Conservation (phyloP, 2,329 filamentous ascomycete species). For the Capronia epimyces region DNA sequence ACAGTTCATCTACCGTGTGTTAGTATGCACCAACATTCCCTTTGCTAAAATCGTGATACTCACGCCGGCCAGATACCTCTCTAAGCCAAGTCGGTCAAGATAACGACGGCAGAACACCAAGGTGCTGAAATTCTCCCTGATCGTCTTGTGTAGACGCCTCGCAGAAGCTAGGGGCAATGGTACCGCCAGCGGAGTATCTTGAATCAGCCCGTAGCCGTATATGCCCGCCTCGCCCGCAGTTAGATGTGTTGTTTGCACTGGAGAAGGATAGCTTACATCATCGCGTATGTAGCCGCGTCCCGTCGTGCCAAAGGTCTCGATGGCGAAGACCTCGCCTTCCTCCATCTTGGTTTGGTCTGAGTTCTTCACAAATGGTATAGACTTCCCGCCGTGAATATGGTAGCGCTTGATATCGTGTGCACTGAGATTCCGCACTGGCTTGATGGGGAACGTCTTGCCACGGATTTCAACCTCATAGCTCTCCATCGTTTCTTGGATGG, state of each 20-base stretch:
- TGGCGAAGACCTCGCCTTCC: conserved; percentile 54
- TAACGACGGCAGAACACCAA: conserved; percentile 59
- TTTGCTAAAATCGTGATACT: conserved; percentile 25
- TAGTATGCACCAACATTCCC: conserved; percentile 16
- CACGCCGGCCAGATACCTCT: conserved; percentile 56
- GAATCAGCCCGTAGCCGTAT: conserved; percentile 49
- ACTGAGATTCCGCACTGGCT: conserved; percentile 51
- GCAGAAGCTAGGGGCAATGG: conserved; percentile 48
- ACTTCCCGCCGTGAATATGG: conserved; percentile 53
- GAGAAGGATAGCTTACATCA: conserved; percentile 36
- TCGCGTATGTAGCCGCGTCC: conserved; percentile 47
- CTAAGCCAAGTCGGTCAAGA: conserved; percentile 57
- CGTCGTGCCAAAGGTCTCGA: conserved; percentile 55
- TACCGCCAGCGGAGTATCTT: conserved; percentile 34
- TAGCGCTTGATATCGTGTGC: conserved; percentile 53
- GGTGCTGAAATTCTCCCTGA: conserved; percentile 58
- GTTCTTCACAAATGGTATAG: conserved; percentile 52
- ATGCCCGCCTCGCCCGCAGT: conserved; percentile 40
- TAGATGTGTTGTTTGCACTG: conserved; percentile 9
- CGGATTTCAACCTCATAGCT: conserved; percentile 55
- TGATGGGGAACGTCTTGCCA: conserved; percentile 50
- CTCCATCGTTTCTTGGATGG: conserved; percentile 58
- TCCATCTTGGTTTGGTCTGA: conserved; percentile 51
- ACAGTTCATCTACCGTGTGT: conserved; percentile 48
- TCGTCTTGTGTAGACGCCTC: conserved; percentile 53